Evolutionary conservation across 768 basidiomycete species (phyloP).

Genomic region (Cubamyces sp.): DNA sequence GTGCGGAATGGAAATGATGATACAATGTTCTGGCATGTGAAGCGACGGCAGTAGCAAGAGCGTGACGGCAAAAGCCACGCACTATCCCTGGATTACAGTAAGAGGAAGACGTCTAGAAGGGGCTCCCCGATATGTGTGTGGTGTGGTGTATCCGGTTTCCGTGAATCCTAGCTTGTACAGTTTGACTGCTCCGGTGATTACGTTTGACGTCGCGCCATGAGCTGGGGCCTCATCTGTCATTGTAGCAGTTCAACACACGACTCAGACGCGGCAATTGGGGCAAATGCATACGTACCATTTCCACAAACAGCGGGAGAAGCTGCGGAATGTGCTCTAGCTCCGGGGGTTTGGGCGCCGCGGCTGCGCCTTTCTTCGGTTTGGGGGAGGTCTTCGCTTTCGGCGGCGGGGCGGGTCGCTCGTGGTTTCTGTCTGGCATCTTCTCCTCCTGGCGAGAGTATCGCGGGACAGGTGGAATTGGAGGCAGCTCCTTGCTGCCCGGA

Average conservation of each 20-base stretch:
- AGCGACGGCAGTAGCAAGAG: too few species aligned
- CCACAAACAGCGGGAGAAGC: conserved; percentile 86
- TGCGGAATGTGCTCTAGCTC: conserved; percentile 78
- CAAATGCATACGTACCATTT: conserved; percentile 68
- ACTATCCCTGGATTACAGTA: conserved; percentile 20
- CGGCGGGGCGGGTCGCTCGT: conserved; percentile 11
- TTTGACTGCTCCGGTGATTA: neutral
- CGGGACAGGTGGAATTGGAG: conserved; percentile 44
- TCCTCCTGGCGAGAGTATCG: conserved; percentile 24
- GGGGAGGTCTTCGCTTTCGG: conserved; percentile 25
- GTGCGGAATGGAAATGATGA: conserved; percentile 1
- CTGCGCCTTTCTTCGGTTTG: conserved; percentile 46
- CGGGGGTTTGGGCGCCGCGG: conserved; percentile 64
- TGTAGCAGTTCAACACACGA: neutral
- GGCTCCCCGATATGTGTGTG: neutral
- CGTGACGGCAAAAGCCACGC: neutral
- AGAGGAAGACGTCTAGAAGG: conserved; percentile 7
- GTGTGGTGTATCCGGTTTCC: neutral
- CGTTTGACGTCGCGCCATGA: conserved; percentile 37
- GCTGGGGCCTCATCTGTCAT: conserved; percentile 43
- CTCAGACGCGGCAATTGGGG: neutral
- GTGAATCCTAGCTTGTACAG: neutral
- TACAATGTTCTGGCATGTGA: conserved; percentile 15
- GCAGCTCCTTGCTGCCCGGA: conserved; percentile 47
- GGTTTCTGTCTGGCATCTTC: conserved; percentile 4